These are phyloP conservation scores for Hanseniaspora mollemarum DNA, from an alignment of 805 yeast genomes.

Conservation along the genomic window DNA sequence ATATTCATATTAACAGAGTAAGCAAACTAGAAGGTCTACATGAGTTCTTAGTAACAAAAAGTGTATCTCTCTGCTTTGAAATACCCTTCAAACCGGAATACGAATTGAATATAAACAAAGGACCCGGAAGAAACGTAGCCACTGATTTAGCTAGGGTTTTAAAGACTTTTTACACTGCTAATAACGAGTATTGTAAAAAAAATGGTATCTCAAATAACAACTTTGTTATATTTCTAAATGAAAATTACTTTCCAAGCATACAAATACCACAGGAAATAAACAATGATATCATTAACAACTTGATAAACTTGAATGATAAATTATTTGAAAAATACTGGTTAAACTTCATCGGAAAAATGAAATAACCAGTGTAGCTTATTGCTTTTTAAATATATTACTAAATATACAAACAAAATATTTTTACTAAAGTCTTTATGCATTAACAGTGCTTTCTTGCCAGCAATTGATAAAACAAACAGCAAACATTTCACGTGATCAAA, in stretches of 20 bases:
- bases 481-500: too few relatives aligned
- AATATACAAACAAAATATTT: neutral
- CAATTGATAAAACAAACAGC: too few relatives aligned
- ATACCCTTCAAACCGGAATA: conserved; percentile 59
- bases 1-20: conserved; percentile 37
- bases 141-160: conserved; percentile 64
- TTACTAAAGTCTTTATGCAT: neutral
- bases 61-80: conserved; percentile 60
- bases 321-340: conserved; percentile 63
- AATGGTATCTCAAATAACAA: conserved; percentile 19
- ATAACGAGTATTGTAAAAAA: conserved; percentile 19
- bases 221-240: conserved; percentile 39
- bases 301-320: conserved; percentile 46
- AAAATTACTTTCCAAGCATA: conserved; percentile 38
- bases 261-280: conserved; percentile 51
- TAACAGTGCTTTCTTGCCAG: too few relatives aligned
- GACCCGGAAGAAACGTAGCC: conserved; percentile 62
- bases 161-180: conserved; percentile 43
- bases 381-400: neutral
- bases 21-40: conserved; percentile 56
- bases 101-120: conserved; percentile 59
- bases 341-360: conserved; percentile 32
- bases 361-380: conserved; percentile 4
- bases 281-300: conserved; percentile 48
- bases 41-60: conserved; percentile 54